These are phyloP conservation scores for Balakata baccata DNA, from an alignment of 345 rosid species.

Conservation along the genomic window DNA sequence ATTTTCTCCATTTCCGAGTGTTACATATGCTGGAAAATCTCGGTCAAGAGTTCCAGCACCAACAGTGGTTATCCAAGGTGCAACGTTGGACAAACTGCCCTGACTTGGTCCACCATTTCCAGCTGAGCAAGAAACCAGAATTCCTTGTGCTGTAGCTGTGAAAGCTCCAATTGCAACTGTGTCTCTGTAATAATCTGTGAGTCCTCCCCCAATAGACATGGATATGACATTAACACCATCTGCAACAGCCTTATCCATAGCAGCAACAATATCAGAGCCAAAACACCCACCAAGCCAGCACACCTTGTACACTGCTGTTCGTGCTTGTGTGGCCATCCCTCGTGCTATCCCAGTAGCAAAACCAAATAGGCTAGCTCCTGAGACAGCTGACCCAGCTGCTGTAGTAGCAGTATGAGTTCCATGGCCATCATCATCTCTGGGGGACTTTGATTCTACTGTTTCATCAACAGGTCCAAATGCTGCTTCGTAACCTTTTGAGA, in stretches of 20 bases:
- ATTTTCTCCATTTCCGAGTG: slow-evolving; percentile 21
- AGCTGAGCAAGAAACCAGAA: slow-evolving; percentile 28
- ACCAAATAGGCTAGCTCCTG: slow-evolving; percentile 33
- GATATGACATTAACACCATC: slow-evolving; percentile 28
- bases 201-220: slow-evolving; percentile 27
- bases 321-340: slow-evolving; percentile 30
- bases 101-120: slow-evolving; percentile 27
- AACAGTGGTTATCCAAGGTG: slow-evolving; percentile 33
- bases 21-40: slow-evolving; percentile 24
- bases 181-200: slow-evolving; percentile 22
- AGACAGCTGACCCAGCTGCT: slow-evolving; percentile 29
- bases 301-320: slow-evolving; percentile 27
- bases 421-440: slow-evolving; percentile 35
- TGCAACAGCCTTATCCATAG: slow-evolving; percentile 22
- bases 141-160: slow-evolving; percentile 20
- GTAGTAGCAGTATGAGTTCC: slow-evolving; percentile 35
- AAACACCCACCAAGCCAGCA: slow-evolving; percentile 33
- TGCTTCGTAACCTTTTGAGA: slow-evolving; percentile 30
- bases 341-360: slow-evolving; percentile 29
- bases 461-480: slow-evolving; percentile 30
- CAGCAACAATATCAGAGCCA: slow-evolving; percentile 28
- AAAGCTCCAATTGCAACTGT: slow-evolving; percentile 29
- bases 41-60: slow-evolving; percentile 32
- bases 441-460: slow-evolving; percentile 26
- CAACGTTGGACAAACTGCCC: slow-evolving; percentile 26